Conservation (phyloP, 2,329 filamentous ascomycete genomes). For the Knufia fluminis region DNA sequence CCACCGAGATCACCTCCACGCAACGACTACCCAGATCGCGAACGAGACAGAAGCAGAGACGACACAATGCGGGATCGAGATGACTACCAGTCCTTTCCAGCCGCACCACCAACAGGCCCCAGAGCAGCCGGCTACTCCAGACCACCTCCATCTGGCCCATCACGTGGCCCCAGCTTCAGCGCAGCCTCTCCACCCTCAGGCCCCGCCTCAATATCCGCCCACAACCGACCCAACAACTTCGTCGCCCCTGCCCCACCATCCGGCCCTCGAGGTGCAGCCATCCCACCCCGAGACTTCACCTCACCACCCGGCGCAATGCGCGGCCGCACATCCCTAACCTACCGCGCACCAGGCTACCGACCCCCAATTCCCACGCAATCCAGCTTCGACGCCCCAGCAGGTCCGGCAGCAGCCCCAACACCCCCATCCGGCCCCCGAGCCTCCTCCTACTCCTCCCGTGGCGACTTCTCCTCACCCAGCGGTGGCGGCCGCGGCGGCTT, state of each 20-base stretch:
- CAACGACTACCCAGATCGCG: conserved; percentile 18
- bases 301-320: conserved; percentile 26
- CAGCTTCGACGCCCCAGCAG: conserved; percentile 5
- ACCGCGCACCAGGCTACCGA: conserved; percentile 26
- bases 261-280: conserved; percentile 35
- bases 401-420: not conserved
- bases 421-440: conserved; percentile 13
- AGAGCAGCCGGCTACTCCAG: conserved; percentile 15
- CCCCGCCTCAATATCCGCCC: conserved; percentile 29
- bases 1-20: conserved; percentile 11
- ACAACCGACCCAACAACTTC: conserved; percentile 31
- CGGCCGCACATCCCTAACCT: conserved; percentile 22
- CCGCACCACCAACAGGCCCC: conserved; percentile 26
- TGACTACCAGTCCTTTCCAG: conserved; percentile 18
- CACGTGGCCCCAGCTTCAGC: conserved; percentile 25
- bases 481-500: conserved; percentile 6
- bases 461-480: conserved; percentile 3
- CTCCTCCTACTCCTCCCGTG: conserved; percentile 6
- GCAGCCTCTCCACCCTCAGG: conserved; percentile 30
- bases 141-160: conserved; percentile 24
- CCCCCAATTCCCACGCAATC: conserved; percentile 2
- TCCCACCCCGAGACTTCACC: conserved; percentile 25
- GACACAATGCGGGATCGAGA: conserved; percentile 10
- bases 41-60: conserved; percentile 11
- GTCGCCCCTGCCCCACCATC: conserved; percentile 41